Base-by-base conservation (phyloP, 306 rosid species). In the Quercus bicolor region DNA sequence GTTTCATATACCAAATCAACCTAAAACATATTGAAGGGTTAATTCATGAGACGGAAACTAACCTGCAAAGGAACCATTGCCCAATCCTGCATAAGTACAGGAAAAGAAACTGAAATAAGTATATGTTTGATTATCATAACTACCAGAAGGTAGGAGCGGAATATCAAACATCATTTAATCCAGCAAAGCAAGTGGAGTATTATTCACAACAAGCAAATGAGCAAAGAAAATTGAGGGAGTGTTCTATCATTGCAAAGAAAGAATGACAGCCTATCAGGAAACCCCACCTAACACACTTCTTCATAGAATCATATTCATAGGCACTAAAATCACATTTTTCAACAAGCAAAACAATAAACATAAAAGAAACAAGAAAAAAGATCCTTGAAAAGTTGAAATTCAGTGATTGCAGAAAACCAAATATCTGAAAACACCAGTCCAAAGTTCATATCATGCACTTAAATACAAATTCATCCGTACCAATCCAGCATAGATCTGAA, bases 41-140 rank as follows among this genome's bases (percentile, higher is more conserved):
- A 66, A 75, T 68, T 68, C 29, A 16, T 45, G 73, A 52, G 6
- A 29, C 7, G 70, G 80, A 83, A 79, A 91, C 94, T 77, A 77
- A 96, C 99, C 99, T 91, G 89, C 86, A 84, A 93, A 89, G n/a
- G 97, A 86, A 79, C 83, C 75, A 84, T 96, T 96, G 90, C 94
- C 84, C 81, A 93, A 78, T 79, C 93, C 99, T 96, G 98, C 92
- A 79, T 51, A 83, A 61, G 48, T 56, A 83, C 55, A 85, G 20
- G 75, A 56, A 74, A 79, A 52, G 73, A 75, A 82, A 78, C 75
- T 6, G 61, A 74, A 70, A 75, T 82, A 26, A 91, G 87, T 73
- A 70, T 20, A 23, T 76, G 75, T 70, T 79, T 5, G 40, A 73
- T 72, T 43, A 34, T 9, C 34, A 74, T 12, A 51, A 28, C 72